Conservation (phyloP, 2,329 filamentous ascomycete genomes). For the Lecanicillium sp. region DNA sequence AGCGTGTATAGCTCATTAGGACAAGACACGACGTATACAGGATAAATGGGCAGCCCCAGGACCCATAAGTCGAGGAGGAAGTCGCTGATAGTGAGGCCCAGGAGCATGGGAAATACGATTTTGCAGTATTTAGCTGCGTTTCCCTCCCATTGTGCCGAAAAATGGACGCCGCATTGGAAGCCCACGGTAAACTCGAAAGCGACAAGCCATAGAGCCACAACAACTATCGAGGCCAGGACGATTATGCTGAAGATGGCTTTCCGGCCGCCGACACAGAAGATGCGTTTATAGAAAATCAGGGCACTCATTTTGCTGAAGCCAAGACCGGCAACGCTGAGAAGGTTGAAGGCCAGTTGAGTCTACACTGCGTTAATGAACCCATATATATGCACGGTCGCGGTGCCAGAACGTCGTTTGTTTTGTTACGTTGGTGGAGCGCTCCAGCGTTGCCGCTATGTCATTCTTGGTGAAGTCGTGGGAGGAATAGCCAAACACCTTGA, state of each 20-base stretch:
- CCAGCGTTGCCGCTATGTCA: neutral
- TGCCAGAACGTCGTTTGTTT: neutral
- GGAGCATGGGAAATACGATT: slow-evolving; percentile 12
- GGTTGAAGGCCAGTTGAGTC: slow-evolving; percentile 9
- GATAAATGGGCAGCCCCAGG: slow-evolving; percentile 12
- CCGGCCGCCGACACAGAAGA: slow-evolving; percentile 10
- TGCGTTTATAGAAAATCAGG: slow-evolving; percentile 15
- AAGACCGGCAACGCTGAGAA: slow-evolving; percentile 8
- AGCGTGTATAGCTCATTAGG: neutral
- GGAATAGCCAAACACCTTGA: slow-evolving; percentile 1
- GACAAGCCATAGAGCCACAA: slow-evolving; percentile 12
- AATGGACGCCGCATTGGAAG: slow-evolving; percentile 15
- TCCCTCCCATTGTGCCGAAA: slow-evolving; percentile 15
- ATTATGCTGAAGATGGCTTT: slow-evolving; percentile 10
- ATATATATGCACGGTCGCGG: no score
- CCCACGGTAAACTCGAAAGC: slow-evolving; percentile 12
- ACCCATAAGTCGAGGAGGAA: slow-evolving; percentile 14
- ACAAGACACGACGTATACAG: slow-evolving; percentile 7
- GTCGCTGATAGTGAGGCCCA: slow-evolving; percentile 13
- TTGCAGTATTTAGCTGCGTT: slow-evolving; percentile 13
- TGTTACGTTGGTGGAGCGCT: neutral
- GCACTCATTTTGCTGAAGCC: slow-evolving; percentile 12
- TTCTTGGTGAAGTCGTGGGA: neutral
- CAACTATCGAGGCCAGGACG: slow-evolving; percentile 7
- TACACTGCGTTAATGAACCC: no score